phyloP scores from a whole-genome alignment of 2,329 filamentous ascomycete species.

The Aspergillus unguis region DNA sequence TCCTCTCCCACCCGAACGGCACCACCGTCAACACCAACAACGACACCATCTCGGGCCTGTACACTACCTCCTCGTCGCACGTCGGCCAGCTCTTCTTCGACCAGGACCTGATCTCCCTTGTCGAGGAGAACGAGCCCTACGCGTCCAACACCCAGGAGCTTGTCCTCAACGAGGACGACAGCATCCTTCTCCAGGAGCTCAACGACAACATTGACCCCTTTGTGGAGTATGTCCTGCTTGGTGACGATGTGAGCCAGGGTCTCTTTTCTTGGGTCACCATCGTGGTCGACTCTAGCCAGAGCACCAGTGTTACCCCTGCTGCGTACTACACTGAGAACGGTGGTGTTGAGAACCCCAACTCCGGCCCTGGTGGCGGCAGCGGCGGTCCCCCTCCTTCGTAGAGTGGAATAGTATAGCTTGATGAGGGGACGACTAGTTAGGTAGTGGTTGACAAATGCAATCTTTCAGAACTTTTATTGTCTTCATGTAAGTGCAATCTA shows the following conservation, averaged over 20 bases:
- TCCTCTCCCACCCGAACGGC: conserved; percentile 32
- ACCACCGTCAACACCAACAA: conserved; percentile 42
- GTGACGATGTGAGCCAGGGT: conserved; percentile 51
- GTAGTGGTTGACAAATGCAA: no score
- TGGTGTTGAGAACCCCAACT: conserved; percentile 30
- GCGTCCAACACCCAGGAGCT: conserved; percentile 45
- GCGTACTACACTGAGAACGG: conserved; percentile 34
- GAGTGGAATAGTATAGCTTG: no score
- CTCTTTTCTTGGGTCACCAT: conserved; percentile 55
- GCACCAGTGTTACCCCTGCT: conserved; percentile 26
- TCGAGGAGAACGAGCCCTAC: conserved; percentile 51
- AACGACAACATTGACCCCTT: conserved; percentile 54
- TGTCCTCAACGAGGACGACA: conserved; percentile 53
- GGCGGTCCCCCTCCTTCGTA: background rate
- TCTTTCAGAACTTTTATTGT: no score
- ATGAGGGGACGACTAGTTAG: no score
- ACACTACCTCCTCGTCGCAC: conserved; percentile 49
- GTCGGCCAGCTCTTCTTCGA: conserved; percentile 65
- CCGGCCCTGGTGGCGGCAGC: conserved; percentile 17
- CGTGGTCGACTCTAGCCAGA: conserved; percentile 46
- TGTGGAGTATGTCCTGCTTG: conserved; percentile 56
- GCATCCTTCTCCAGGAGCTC: conserved; percentile 48
- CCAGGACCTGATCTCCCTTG: conserved; percentile 52
- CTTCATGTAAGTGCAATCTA: no score
- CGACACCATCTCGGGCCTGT: conserved; percentile 50